Evolutionary conservation across 2,329 filamentous ascomycete genomes (phyloP).

Genomic region (Capronia epimyces): DNA sequence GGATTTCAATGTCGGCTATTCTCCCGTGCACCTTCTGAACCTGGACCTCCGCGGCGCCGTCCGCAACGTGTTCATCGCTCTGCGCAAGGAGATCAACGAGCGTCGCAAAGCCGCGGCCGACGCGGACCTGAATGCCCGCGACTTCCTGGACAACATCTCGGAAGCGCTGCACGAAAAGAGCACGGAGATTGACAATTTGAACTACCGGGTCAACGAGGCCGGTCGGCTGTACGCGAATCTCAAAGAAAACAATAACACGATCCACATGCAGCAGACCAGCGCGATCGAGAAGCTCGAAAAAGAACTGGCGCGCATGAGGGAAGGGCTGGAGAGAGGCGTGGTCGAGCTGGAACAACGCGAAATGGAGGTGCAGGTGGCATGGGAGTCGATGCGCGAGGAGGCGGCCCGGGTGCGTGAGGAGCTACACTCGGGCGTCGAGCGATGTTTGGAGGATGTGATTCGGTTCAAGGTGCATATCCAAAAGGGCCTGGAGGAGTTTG

Average conservation of each 20-base stretch:
- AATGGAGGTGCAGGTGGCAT: slow-evolving; percentile 29
- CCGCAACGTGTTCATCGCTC: slow-evolving; percentile 67
- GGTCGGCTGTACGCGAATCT: slow-evolving; percentile 84
- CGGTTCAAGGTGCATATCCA: slow-evolving; percentile 98
- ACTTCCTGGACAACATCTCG: slow-evolving; percentile 87
- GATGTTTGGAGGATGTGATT: slow-evolving; percentile 93
- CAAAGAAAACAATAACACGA: slow-evolving; percentile 78
- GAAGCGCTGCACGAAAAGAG: slow-evolving; percentile 96
- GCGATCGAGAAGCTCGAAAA: slow-evolving; percentile 99
- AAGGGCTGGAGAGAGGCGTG: slow-evolving; percentile 29
- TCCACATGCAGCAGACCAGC: slow-evolving; percentile 81
- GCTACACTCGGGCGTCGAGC: slow-evolving; percentile 93
- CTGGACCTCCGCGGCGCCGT: slow-evolving; percentile 78
- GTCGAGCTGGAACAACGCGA: slow-evolving; percentile 60
- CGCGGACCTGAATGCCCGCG: slow-evolving; percentile 88
- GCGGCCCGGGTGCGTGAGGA: slow-evolving; percentile 66
- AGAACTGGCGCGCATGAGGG: slow-evolving; percentile 60
- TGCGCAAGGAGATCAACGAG: slow-evolving; percentile 90
- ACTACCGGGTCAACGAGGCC: slow-evolving; percentile 79
- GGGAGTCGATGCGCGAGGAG: slow-evolving; percentile 28
- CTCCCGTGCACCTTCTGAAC: slow-evolving; percentile 80
- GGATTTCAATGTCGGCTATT: slow-evolving; percentile 79
- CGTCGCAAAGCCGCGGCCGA: slow-evolving; percentile 76
- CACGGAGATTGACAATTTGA: slow-evolving; percentile 83
- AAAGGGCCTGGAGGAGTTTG: slow-evolving; percentile 86